These are phyloP conservation scores for Solanum piurae DNA, from an alignment of 257 asterid species.

Conservation along the genomic window DNA sequence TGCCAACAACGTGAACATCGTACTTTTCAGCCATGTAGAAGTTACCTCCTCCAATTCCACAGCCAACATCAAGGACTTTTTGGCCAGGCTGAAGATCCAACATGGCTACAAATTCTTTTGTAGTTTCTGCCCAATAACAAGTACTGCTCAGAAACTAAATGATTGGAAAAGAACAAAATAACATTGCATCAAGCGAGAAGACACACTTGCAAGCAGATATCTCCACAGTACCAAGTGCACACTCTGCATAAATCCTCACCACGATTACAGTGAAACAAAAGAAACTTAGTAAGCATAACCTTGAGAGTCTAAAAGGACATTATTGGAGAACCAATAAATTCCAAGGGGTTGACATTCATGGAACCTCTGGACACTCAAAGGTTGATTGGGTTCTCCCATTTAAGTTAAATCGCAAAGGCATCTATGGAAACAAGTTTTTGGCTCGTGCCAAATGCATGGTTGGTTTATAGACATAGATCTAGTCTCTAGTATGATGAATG, in stretches of 20 bases:
- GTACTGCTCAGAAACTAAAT: neutral
- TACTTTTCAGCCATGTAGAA: slow-evolving; percentile 88
- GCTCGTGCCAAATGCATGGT: neutral
- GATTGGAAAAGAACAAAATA: neutral
- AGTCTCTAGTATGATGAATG: neutral
- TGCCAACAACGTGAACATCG: slow-evolving; percentile 86
- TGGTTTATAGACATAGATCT: neutral
- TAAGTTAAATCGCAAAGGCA: neutral
- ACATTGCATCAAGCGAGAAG: neutral
- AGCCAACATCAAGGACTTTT: slow-evolving; percentile 91
- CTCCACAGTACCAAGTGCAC: neutral
- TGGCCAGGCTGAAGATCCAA: slow-evolving; percentile 85
- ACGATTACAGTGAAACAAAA: neutral
- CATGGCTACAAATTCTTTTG: slow-evolving; percentile 73
- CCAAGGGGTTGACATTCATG: neutral
- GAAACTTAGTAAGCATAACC: neutral
- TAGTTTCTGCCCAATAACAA: slow-evolving; percentile 58
- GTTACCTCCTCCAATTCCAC: slow-evolving; percentile 99
- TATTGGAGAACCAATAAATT: neutral
- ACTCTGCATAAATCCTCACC: neutral
- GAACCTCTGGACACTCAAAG: neutral
- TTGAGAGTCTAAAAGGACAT: neutral
- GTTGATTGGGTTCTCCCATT: neutral
- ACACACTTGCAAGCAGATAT: neutral
- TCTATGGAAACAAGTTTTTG: neutral